Base-by-base conservation (phyloP, 2,329 filamentous ascomycete species). In the Nannizziopsis barbatae region DNA sequence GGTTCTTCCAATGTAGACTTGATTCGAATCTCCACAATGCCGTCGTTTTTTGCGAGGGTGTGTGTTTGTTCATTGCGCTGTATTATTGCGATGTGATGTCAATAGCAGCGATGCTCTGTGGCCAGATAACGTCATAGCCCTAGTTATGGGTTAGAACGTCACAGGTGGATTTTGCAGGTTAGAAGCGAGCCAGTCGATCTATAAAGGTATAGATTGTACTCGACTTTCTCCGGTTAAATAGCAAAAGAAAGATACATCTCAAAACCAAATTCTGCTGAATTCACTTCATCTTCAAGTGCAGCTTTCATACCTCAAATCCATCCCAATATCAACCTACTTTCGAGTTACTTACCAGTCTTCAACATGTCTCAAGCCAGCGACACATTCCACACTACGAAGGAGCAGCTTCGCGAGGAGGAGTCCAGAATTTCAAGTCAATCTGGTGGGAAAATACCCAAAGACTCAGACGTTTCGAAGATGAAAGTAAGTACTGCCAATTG, bases 361-460 rank as follows among this genome's bases (percentile, higher is more conserved):
- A 39, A 61, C 42, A 63, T 64, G 62, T 51, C 52, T 31, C 47
- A 47, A 42, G 57, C 62, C 39, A 60, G 69, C 10, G 42, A 64
- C 47, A 73, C 70, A 49, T 74, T 68, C 62, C 67, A 74, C 65
- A 61, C 66, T 39, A 75, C 72, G 52, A 63, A 63, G 52, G 67
- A 75, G 58, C 68, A 75, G 55, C 52, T 74, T 52, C 68, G 70
- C 58, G 74, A 73, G 61, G 51, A 62, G 3, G 69, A 75, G 57
- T 67, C 69, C 51, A 63, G 63, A 45, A 57, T 65, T 40, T 62
- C 68, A 33, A 60, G 62, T 18, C 60, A 58, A 32, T 64, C 70
- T 52, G 60, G 58, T 37, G 71, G 72, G 49, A 61, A 65, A 22
- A 58, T 61, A n/a, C 66, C 71, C 32, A 61, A 64, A 40, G 64